Conservation (phyloP, 1,284 basidiomycete species). For the Leccinum fallax region DNA sequence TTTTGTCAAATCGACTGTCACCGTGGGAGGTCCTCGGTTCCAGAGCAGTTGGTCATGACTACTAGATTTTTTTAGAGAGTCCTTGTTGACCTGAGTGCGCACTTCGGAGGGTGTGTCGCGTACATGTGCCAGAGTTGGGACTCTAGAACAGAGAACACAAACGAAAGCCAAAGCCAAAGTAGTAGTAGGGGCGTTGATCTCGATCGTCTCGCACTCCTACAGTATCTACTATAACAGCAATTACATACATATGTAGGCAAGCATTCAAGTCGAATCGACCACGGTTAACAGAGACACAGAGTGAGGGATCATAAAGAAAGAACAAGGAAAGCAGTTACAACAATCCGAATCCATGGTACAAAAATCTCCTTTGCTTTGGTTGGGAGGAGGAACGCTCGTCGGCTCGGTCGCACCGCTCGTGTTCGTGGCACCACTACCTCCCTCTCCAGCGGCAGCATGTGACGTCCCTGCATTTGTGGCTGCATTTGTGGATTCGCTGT, state of each 20-base stretch:
- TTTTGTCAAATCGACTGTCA: no score
- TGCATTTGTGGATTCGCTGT: slow-evolving; percentile 50
- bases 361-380: slow-evolving; percentile 74
- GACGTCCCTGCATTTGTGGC: neutral
- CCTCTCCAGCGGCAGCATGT: slow-evolving; percentile 17
- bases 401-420: slow-evolving; percentile 22
- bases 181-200: neutral
- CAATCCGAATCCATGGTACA: neutral
- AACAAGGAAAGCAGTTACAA: neutral
- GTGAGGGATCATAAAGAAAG: neutral
- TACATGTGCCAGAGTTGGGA: no score
- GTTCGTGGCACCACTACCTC: slow-evolving; percentile 24
- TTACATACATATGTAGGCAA: neutral
- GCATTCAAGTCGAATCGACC: neutral
- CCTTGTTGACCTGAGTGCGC: no score
- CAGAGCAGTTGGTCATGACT: no score
- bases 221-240: neutral
- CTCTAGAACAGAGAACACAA: neutral
- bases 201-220: neutral
- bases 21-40: no score
- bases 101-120: no score
- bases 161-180: neutral
- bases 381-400: slow-evolving; percentile 32
- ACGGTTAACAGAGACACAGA: neutral
- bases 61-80: no score